A percentile compares a stretch with the other conserved stretches of the same genome.
phyloP scores from a whole-genome alignment of 768 basidiomycete species.

The Cantharellus cinnabarinus region DNA sequence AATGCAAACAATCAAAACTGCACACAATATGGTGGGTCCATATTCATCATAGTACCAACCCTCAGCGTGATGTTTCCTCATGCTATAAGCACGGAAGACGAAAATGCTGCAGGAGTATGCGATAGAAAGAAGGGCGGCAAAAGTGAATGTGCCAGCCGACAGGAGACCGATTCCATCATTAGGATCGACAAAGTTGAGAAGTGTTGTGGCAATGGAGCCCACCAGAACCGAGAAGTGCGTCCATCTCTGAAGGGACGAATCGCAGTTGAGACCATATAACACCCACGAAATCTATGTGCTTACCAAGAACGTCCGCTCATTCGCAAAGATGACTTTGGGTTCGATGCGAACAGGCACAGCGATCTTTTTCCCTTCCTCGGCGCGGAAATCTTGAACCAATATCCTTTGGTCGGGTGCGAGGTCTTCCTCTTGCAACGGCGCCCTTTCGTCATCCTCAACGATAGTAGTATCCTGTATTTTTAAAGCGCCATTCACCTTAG shows the following conservation, averaged over 20 bases:
- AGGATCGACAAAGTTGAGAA: conserved; percentile 66
- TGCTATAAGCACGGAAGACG: conserved; percentile 45
- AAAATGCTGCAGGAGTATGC: conserved; percentile 73
- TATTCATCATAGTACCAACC: conserved; percentile 81
- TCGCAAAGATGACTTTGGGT: conserved; percentile 95
- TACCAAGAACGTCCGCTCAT: conserved; percentile 84
- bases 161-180: conserved; percentile 49
- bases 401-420: conserved; percentile 25
- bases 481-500: conserved; percentile 12
- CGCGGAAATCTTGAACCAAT: conserved; percentile 41
- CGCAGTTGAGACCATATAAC: neutral
- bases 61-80: conserved; percentile 51
- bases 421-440: conserved; percentile 22
- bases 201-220: conserved; percentile 72
- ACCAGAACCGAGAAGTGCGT: conserved; percentile 71
- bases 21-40: conserved; percentile 58
- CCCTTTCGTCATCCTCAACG: conserved; percentile 16
- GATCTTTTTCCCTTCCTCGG: conserved; percentile 74
- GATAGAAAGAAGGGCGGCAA: conserved; percentile 75
- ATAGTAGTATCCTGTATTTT: neutral
- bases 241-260: conserved; percentile 47
- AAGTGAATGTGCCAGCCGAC: conserved; percentile 72
- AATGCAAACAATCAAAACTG: conserved; percentile 46
- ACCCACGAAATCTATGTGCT: conserved; percentile 16
- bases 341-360: conserved; percentile 90